Percentiles rank a stretch among this genome's conserved stretches.
These are phyloP conservation scores for Hypoxylon intermedium DNA, from an alignment of 495 filamentous ascomycete species.

Conservation along the genomic window DNA sequence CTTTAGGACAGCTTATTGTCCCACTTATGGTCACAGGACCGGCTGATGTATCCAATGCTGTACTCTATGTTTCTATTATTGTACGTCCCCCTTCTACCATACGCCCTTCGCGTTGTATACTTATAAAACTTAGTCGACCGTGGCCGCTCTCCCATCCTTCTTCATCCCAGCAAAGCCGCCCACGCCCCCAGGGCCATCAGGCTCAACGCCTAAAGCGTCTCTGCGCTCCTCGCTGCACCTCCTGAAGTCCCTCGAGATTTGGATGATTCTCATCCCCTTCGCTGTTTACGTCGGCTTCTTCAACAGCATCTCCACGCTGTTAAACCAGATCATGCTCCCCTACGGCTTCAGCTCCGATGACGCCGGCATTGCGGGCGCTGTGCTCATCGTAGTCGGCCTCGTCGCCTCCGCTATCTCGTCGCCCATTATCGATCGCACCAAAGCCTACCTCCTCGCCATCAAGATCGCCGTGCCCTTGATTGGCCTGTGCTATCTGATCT, in stretches of 20 bases:
- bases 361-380: slow-evolving; percentile 85
- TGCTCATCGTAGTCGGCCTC: slow-evolving; percentile 90
- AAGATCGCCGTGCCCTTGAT: slow-evolving; percentile 78
- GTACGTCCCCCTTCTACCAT: slow-evolving; percentile 51
- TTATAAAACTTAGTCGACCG: slow-evolving; percentile 61
- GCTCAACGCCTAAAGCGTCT: slow-evolving; percentile 54
- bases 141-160: slow-evolving; percentile 77
- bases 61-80: slow-evolving; percentile 86
- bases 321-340: slow-evolving; percentile 88
- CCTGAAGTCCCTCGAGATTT: slow-evolving; percentile 69
- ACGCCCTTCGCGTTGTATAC: neutral
- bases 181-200: slow-evolving; percentile 66
- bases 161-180: slow-evolving; percentile 84
- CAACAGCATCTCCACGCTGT: slow-evolving; percentile 85
- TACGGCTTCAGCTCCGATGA: slow-evolving; percentile 81
- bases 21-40: slow-evolving; percentile 72
- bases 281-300: slow-evolving; percentile 88
- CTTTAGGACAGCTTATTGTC: slow-evolving; percentile 83
- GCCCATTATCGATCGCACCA: slow-evolving; percentile 84
- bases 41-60: slow-evolving; percentile 77
- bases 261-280: slow-evolving; percentile 78
- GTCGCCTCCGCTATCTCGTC: slow-evolving; percentile 74
- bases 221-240: slow-evolving; percentile 60
- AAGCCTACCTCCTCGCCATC: slow-evolving; percentile 77
- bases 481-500: slow-evolving; percentile 71